Conservation (phyloP, 192 early-diverging fungal species). For the Globomyces pollinis-pini region DNA sequence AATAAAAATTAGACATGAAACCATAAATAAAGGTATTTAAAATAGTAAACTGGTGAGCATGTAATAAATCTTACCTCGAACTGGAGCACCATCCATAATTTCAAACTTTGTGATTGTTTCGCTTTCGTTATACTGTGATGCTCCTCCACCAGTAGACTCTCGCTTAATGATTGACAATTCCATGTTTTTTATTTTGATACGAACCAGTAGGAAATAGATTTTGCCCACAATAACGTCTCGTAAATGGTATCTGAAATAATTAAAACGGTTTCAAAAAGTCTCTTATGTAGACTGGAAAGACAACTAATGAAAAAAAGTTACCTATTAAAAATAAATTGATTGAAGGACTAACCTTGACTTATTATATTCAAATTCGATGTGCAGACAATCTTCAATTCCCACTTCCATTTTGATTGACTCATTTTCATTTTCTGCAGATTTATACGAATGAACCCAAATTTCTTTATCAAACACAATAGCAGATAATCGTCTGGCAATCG, state of each 20-base stretch:
- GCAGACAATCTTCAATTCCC: slow-evolving; percentile 97
- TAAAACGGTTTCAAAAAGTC: background rate
- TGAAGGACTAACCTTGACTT: slow-evolving; percentile 96
- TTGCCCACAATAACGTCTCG: slow-evolving; percentile 99
- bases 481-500: slow-evolving; percentile 75
- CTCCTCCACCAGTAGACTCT: slow-evolving; percentile 87
- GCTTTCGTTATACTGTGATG: slow-evolving; percentile 97
- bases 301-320: too few relatives aligned
- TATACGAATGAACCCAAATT: slow-evolving; percentile 98
- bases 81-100: slow-evolving; percentile 99
- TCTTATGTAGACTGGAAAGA: slow-evolving; percentile 1
- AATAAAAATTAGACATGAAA: slow-evolving; percentile 33
- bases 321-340: slow-evolving; percentile 7
- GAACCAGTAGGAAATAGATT: slow-evolving; percentile 97
- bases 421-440: slow-evolving; percentile 84
- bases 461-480: slow-evolving; percentile 90
- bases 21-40: too few relatives aligned
- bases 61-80: too few relatives aligned
- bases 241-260: slow-evolving; percentile 71
- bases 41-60: too few relatives aligned
- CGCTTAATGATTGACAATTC: slow-evolving; percentile 96
- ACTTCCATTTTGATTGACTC: slow-evolving; percentile 99
- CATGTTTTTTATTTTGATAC: slow-evolving; percentile 99
- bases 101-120: slow-evolving; percentile 99
- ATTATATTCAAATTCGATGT: slow-evolving; percentile 99